Evolutionary conservation across 805 yeast species (phyloP), one percentile per base, ranked within the genome.

Genomic region (Nakazawaea holstii): DNA sequence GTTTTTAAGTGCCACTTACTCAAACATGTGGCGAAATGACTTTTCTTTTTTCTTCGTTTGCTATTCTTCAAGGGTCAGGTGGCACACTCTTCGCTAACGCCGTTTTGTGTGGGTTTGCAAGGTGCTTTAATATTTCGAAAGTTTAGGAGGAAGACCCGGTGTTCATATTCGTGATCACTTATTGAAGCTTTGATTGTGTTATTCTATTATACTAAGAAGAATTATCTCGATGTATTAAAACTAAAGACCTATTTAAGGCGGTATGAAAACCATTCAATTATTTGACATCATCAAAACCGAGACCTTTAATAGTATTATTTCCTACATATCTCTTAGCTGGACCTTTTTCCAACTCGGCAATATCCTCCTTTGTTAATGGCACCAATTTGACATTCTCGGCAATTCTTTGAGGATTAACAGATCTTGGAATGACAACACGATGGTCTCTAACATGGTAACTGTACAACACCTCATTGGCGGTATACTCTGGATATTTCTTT

Each of bases 391-490:
- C 43, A 39, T 59, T 68, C 9, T 60, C 55, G 36, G 55, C 59
- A 32, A 72, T 62, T 54, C 77, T 64, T 8, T 63, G 68, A 20
- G 66, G 59, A 38, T 69, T 68, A 4, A 72, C 61, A 1, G 74
- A 69, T 49, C 73, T 61, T 11, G 75, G 73, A 27, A 70, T 53
- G 1, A 60, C 58, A 0, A 57, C 53, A 54, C 75, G 61, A 4
- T 69, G 71, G n/a, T 61, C 49, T 38, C 59, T 52, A 15, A 39
- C 52, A 1, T 71, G 48, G 27, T 44, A 44, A 26, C 43, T 31
- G 33, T 44, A 39, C 32, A 44, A 15, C 8, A 44, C 13, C 32
- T 44, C 48, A 24, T 38, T 44, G 13, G 13, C 15, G 10, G 37
- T 31, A 35, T 31, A 44, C 2, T 37, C 72, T 29, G 66, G 55